phyloP scores from a whole-genome alignment of 495 filamentous ascomycete genomes.

The Evernia prunastri region DNA sequence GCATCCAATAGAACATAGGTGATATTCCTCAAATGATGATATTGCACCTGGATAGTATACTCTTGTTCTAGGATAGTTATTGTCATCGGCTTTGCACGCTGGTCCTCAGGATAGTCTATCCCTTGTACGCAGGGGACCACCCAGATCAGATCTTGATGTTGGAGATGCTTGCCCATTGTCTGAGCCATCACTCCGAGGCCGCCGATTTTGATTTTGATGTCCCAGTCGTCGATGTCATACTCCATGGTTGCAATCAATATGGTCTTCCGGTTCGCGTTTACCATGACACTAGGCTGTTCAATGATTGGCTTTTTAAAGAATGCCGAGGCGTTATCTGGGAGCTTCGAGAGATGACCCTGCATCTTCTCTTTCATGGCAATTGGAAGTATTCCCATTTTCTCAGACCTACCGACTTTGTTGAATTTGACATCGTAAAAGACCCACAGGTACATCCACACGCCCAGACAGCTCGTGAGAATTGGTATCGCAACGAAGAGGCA shows the following conservation, averaged over 20 bases:
- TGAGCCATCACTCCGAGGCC: constrained; percentile 48
- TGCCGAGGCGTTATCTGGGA: constrained; percentile 14
- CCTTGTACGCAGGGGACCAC: constrained; percentile 47
- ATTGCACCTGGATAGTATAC: constrained; percentile 42
- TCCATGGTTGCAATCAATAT: constrained; percentile 48
- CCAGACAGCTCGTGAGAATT: constrained; percentile 34
- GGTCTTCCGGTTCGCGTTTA: constrained; percentile 22
- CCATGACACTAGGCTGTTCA: constrained; percentile 18
- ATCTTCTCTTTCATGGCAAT: constrained; percentile 20
- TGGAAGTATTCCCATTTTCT: constrained; percentile 26
- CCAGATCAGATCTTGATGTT: constrained; percentile 46
- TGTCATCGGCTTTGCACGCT: constrained; percentile 39
- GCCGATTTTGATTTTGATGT: constrained; percentile 46
- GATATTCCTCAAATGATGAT: constrained; percentile 44
- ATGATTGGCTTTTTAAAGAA: constrained; percentile 17
- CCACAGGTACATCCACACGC: constrained; percentile 39
- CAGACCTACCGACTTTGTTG: constrained; percentile 38
- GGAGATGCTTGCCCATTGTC: constrained; percentile 45
- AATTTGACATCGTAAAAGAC: constrained; percentile 49
- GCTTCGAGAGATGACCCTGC: constrained; percentile 7
- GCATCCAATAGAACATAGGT: constrained; percentile 45
- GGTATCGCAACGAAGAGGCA: constrained; percentile 42
- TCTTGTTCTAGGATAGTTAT: constrained; percentile 39
- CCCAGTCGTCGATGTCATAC: constrained; percentile 47
- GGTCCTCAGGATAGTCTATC: constrained; percentile 43